These are phyloP conservation scores for Phytophthora palmivora DNA, from an alignment of 352 stramenopile genomes.

Conservation along the genomic window DNA sequence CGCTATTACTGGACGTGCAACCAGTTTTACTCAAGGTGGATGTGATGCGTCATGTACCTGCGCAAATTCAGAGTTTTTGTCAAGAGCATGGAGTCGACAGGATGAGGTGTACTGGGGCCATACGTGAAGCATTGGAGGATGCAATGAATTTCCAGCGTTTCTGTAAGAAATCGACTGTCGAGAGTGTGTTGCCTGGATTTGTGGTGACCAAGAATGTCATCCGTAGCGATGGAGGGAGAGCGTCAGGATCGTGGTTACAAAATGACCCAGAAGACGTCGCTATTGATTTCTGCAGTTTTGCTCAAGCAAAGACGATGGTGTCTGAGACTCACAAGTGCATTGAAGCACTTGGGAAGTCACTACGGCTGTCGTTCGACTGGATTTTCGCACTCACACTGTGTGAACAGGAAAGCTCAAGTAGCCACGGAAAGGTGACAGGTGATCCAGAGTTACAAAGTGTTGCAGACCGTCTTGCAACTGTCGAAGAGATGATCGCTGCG, in stretches of 20 bases:
- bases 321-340: slow-evolving; percentile 14
- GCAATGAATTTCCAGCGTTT: slow-evolving; percentile 39
- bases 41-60: slow-evolving; percentile 20
- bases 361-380: slow-evolving; percentile 50
- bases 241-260: slow-evolving; percentile 38
- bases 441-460: slow-evolving; percentile 4
- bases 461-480: slow-evolving; percentile 19
- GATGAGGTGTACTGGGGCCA: slow-evolving; percentile 26
- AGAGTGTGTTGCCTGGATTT: slow-evolving; percentile 38
- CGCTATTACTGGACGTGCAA: slow-evolving; percentile 62
- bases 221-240: background rate
- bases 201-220: slow-evolving; percentile 50
- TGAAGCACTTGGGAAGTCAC: slow-evolving; percentile 19
- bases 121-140: slow-evolving; percentile 35
- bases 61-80: slow-evolving; percentile 56
- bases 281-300: slow-evolving; percentile 50
- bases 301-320: background rate
- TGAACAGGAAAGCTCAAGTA: background rate
- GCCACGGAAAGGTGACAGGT: background rate
- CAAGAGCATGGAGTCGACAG: slow-evolving; percentile 36
- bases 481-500: slow-evolving; percentile 36
- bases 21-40: slow-evolving; percentile 50
- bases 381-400: slow-evolving; percentile 42
- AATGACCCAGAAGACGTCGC: slow-evolving; percentile 50
- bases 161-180: slow-evolving; percentile 23